Conservation (phyloP, 2,329 filamentous ascomycete species). For the Fusarium nematophilum region DNA sequence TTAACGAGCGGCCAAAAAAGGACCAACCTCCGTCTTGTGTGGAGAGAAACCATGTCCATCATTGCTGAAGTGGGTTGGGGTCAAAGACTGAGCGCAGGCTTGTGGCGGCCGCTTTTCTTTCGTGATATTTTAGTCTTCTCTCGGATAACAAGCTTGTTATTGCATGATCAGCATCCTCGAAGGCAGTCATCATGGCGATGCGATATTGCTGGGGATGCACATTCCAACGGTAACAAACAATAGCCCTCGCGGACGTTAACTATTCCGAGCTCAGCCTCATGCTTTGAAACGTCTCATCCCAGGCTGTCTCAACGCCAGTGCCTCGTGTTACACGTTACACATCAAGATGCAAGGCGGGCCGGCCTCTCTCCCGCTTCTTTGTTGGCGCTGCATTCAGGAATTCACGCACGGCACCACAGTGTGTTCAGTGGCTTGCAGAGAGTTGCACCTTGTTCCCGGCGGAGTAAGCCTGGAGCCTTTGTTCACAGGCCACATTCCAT, state of each 20-base stretch:
- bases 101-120: not conserved
- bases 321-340: slow-evolving; percentile 3
- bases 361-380: not conserved
- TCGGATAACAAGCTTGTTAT: not conserved
- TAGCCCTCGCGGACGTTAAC: slow-evolving; percentile 3
- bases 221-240: slow-evolving; percentile 5
- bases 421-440: too few relatives aligned
- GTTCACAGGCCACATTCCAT: too few relatives aligned
- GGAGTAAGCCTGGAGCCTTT: too few relatives aligned
- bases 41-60: slow-evolving; percentile 6
- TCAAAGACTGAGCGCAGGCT: not conserved
- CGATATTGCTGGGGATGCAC: not conserved
- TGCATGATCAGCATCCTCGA: not conserved
- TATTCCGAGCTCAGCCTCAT: slow-evolving; percentile 23
- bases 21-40: slow-evolving; percentile 18
- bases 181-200: too few relatives aligned
- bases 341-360: not conserved
- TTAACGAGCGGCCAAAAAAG: not conserved
- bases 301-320: slow-evolving; percentile 20
- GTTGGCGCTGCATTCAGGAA: not conserved
- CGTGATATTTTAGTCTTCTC: slow-evolving; percentile 4
- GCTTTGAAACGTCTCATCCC: slow-evolving; percentile 22
- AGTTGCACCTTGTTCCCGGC: too few relatives aligned
- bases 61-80: not conserved
- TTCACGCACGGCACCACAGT: not conserved